Conservation (phyloP, 257 asterid species). For the Solanum stenotomum region DNA sequence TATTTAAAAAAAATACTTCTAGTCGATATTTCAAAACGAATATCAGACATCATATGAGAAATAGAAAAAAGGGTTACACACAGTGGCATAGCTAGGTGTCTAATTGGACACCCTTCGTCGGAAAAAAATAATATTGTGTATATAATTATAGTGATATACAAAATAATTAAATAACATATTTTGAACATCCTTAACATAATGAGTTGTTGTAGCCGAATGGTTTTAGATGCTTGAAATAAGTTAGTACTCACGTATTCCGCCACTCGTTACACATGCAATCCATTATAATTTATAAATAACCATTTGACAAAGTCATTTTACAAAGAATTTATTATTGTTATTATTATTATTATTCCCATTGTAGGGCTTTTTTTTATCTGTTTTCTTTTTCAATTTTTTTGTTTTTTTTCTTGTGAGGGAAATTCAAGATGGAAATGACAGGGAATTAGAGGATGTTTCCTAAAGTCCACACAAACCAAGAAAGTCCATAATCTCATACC, state of each 20-base stretch:
- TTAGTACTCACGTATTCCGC: no score
- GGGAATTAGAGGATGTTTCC: not conserved
- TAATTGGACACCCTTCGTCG: no score
- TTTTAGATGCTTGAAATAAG: no score
- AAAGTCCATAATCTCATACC: constrained; percentile 10
- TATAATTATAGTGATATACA: no score
- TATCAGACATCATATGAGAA: not conserved
- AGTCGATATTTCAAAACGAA: not conserved
- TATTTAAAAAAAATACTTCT: not conserved
- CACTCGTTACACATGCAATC: not conserved
- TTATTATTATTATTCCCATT: not conserved
- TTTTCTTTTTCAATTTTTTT: not conserved
- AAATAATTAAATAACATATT: no score
- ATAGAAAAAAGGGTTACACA: not conserved
- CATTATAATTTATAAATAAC: not conserved
- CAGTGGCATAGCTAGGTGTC: no score
- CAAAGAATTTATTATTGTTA: not conserved
- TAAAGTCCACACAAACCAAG: constrained; percentile 2
- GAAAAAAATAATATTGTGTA: no score
- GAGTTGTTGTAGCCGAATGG: no score
- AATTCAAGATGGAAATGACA: not conserved
- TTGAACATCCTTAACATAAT: no score
- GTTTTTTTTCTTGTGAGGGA: no score
- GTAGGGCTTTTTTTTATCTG: not conserved
- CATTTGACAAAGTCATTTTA: not conserved